Base-by-base conservation (phyloP, 352 stramenopile species). In the Phytophthora brassicae region DNA sequence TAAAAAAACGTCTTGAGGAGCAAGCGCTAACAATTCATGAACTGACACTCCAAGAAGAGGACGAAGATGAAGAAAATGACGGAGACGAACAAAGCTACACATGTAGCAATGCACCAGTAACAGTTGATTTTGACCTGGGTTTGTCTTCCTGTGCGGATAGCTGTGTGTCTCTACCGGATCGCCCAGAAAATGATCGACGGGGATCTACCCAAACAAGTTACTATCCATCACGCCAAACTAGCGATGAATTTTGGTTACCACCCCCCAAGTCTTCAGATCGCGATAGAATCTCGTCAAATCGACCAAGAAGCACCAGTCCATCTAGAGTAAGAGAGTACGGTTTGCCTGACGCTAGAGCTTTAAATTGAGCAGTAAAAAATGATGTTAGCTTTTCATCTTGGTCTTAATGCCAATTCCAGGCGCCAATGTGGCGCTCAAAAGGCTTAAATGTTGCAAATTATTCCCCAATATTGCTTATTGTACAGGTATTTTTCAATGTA, bases 1-100 rank as follows among this genome's bases (percentile, higher is more conserved):
- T 90, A 19, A 75, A 74, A 45, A 68, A 64, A 20, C 66, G 62
- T 12, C 29, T 92, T 1, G 64, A 87, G 13, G 79, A 89, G 22
- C 77, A 89, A 60, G 81, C 83, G 4, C 53, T 89, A 31, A 92
- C 83, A 8, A 89, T 92, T 53, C 83, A 92, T 36, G 83, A 92
- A 53, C 70, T 92, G 22, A 92, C 83, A 1, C 63, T 92, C 6
- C 79, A 92, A 67, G 83, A 89, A 49, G 82, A 90, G 17, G 68
- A 79, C 9, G 56, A 78, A 11, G 66, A 68, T 16, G 33, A 39
- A 1, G 71, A 74, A 4, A 60, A 75, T 0, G 61, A 68, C 3
- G 66, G 28, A 9, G 61, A 63, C 12, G 47, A 56, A 39, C 63
- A 66, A 28, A 72, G 53, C 29, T 61, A 33, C 29, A 35, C 17